These are phyloP conservation scores for Aspergillus niger DNA, from an alignment of 2,329 filamentous ascomycete species.

Conservation along the genomic window DNA sequence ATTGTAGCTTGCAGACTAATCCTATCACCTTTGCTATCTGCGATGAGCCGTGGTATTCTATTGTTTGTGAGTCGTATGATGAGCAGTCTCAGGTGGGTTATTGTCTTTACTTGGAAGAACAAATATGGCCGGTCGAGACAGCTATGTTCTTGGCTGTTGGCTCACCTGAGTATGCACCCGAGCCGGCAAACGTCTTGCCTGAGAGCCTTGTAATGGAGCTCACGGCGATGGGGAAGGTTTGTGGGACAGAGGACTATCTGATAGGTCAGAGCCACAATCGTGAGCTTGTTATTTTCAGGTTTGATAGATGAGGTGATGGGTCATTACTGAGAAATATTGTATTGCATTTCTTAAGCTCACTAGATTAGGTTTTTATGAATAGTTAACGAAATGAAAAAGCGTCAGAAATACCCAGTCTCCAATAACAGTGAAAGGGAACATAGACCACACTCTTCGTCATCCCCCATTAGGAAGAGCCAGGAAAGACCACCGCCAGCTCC, in stretches of 20 bases:
- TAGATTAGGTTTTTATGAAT: too few species aligned
- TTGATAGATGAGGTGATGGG: conserved; percentile 38
- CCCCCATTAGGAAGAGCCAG: too few species aligned
- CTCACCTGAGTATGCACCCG: conserved; percentile 29
- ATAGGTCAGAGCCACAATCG: conserved; percentile 58
- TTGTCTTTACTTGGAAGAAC: conserved; percentile 37
- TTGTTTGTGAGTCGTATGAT: conserved; percentile 41
- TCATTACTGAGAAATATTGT: too few species aligned
- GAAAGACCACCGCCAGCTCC: too few species aligned
- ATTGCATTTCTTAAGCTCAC: too few species aligned
- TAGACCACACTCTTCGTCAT: too few species aligned
- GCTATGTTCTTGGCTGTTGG: conserved; percentile 34
- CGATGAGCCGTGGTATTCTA: conserved; percentile 37
- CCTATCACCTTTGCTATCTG: conserved; percentile 26
- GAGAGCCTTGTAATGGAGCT: conserved; percentile 51
- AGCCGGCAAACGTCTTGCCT: conserved; percentile 25
- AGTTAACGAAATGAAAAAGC: too few species aligned
- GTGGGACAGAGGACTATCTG: conserved; percentile 63
- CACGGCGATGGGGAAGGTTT: conserved; percentile 56
- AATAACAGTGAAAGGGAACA: too few species aligned
- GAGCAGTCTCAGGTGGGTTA: conserved; percentile 35
- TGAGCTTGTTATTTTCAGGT: conserved; percentile 57
- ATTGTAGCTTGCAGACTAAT: conserved; percentile 39
- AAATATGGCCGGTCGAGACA: conserved; percentile 29
- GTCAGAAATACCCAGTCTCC: too few species aligned